Base-by-base conservation (phyloP, 2,329 filamentous ascomycete species). In the Aspergillus fumigatus region DNA sequence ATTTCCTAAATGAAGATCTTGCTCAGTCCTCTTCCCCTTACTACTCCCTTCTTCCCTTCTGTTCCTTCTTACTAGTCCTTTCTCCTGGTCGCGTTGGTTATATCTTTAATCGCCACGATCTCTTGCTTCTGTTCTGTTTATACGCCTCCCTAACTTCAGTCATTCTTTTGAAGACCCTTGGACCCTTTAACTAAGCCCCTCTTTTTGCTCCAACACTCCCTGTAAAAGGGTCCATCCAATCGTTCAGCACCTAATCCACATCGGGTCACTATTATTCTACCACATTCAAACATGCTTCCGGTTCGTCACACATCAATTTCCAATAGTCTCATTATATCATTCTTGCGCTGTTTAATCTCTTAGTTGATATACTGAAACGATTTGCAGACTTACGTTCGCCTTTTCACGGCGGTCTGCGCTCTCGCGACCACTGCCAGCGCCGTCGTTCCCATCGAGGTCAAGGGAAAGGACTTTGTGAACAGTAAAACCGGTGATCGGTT, bases 381-480 rank as follows among this genome's bases (percentile, higher is more conserved):
- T 26, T 25, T 26, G 25, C 48, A 73, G 71, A 67, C 69, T 48
- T 70, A 69, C 59, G 59, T 64, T 65, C 64, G 69, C 64, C 59
- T 73, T 48, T 64, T 79, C 55, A 68, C 74, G 59, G 72, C 75
- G 29, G 67, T 74, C 52, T 74, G 70, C 65, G 74, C 72, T 53
- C 70, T 79, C 54, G 70, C 78, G 43, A 71, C 76, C 63, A 71
- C 80, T 62, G 78, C 76, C 41, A 67, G 74, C 21, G 83, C 83
- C 27, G 80, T 86, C 48, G 79, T 80, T 54, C 79, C 83, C 6
- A 75, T 87, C 55, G 77, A 80, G 56, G 80, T 86, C 52, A 69
- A 80, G 54, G 82, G 83, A 57, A 81, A 83, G 70, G 80, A 87
- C 68, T 86, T 87, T 70, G 78, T 87, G 64, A 81, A 86, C 69